Evolutionary conservation across 257 asterid genomes (phyloP).

Genomic region (Euphrasia confusa): DNA sequence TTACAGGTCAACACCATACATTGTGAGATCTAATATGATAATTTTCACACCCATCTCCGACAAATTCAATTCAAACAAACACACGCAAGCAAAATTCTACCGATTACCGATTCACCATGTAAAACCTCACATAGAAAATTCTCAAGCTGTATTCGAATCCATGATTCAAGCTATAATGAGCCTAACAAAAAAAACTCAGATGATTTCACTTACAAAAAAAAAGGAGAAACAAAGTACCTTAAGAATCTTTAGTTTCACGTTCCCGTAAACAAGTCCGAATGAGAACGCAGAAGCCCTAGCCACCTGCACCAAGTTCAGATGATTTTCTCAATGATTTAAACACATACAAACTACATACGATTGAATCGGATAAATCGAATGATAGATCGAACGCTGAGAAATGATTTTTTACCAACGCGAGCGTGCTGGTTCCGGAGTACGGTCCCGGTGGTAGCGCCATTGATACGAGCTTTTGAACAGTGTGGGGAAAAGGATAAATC

Average conservation of each 20-base stretch:
- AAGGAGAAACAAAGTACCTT: slow-evolving; percentile 31
- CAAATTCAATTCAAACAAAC: slow-evolving; percentile 6
- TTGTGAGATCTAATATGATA: neutral
- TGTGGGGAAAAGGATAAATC: neutral
- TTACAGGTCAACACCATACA: neutral
- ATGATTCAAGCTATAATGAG: neutral
- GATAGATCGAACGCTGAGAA: slow-evolving; percentile 17
- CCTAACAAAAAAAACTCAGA: slow-evolving; percentile 4
- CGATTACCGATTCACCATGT: neutral
- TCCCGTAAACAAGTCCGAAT: slow-evolving; percentile 49
- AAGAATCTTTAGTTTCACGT: slow-evolving; percentile 44
- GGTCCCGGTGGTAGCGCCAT: slow-evolving; percentile 49
- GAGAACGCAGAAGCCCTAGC: slow-evolving; percentile 62
- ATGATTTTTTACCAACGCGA: slow-evolving; percentile 34
- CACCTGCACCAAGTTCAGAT: slow-evolving; percentile 33
- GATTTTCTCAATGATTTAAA: neutral
- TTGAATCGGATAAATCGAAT: neutral
- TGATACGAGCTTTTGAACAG: neutral
- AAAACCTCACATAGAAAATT: no score
- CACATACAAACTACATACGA: neutral
- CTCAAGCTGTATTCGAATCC: neutral
- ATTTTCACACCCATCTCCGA: neutral
- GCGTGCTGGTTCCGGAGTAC: slow-evolving; percentile 42
- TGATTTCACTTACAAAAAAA: neutral
- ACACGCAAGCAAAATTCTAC: slow-evolving; percentile 8